phyloP scores from a whole-genome alignment of 179 eudicot species.

The Vitellaria paradoxa region DNA sequence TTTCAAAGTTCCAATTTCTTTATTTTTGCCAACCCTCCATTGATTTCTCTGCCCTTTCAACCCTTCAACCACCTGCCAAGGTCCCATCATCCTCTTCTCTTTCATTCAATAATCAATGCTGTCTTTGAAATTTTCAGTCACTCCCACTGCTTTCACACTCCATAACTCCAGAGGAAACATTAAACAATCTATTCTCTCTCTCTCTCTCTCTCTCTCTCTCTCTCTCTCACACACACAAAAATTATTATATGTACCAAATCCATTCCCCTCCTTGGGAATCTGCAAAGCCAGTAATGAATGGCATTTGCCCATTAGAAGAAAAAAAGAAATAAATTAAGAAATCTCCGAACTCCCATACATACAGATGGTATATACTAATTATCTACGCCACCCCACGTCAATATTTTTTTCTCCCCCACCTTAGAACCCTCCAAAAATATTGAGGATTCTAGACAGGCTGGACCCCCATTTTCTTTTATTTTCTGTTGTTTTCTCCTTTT shows the following conservation, averaged over 20 bases:
- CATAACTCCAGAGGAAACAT: slow-evolving; percentile 43
- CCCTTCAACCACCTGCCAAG: slow-evolving; percentile 12
- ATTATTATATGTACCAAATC: slow-evolving; percentile 45
- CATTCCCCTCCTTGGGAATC: slow-evolving; percentile 69
- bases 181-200: slow-evolving; percentile 11
- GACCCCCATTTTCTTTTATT: slow-evolving; percentile 22
- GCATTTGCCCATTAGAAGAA: slow-evolving; percentile 35
- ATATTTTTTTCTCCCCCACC: slow-evolving; percentile 3
- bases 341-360: slow-evolving; percentile 23
- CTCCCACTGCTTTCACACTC: slow-evolving; percentile 35
- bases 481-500: neutral
- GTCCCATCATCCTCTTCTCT: slow-evolving; percentile 36
- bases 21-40: slow-evolving; percentile 26
- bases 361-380: slow-evolving; percentile 9
- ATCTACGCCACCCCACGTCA: slow-evolving; percentile 27
- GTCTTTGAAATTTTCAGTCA: slow-evolving; percentile 39
- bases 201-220: no score
- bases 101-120: slow-evolving; percentile 39
- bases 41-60: slow-evolving; percentile 22
- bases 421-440: slow-evolving; percentile 36
- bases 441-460: slow-evolving; percentile 33
- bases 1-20: slow-evolving; percentile 28
- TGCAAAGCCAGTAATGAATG: slow-evolving; percentile 50
- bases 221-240: slow-evolving; percentile 16
- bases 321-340: slow-evolving; percentile 12